Conservation (phyloP, 1,284 basidiomycete species). For the Ustilago hordei region DNA sequence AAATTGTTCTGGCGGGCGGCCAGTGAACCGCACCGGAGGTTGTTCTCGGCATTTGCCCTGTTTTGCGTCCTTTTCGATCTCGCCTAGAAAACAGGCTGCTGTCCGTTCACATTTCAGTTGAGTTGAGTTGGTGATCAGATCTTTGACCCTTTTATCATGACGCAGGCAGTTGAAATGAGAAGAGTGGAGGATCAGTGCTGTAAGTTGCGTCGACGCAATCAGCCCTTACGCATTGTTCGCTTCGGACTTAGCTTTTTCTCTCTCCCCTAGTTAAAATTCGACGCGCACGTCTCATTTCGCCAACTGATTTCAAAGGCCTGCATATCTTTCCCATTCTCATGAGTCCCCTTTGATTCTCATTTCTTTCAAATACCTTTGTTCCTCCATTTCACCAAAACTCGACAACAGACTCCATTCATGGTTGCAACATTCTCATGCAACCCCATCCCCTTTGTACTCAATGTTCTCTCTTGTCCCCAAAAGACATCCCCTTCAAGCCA, state of each 20-base stretch:
- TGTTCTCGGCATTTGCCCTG: not conserved
- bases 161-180: not conserved
- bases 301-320: too few relatives aligned
- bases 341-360: too few relatives aligned
- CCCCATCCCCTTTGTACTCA: too few relatives aligned
- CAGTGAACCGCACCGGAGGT: not conserved
- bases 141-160: not conserved
- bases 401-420: too few relatives aligned
- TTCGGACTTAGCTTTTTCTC: not conserved
- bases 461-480: too few relatives aligned
- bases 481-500: too few relatives aligned
- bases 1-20: not conserved
- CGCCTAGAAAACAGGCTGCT: not conserved
- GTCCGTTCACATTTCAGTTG: not conserved
- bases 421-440: too few relatives aligned
- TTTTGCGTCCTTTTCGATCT: not conserved
- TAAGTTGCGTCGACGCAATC: constrained; percentile 1
- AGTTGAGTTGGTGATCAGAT: not conserved
- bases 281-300: too few relatives aligned
- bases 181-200: not conserved
- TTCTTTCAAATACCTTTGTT: too few relatives aligned
- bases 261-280: too few relatives aligned
- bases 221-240: constrained; percentile 3
- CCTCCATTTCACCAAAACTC: too few relatives aligned
- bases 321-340: too few relatives aligned